These are phyloP conservation scores for Leccinum angustisporum DNA, from an alignment of 1,284 basidiomycete genomes.

Conservation along the genomic window DNA sequence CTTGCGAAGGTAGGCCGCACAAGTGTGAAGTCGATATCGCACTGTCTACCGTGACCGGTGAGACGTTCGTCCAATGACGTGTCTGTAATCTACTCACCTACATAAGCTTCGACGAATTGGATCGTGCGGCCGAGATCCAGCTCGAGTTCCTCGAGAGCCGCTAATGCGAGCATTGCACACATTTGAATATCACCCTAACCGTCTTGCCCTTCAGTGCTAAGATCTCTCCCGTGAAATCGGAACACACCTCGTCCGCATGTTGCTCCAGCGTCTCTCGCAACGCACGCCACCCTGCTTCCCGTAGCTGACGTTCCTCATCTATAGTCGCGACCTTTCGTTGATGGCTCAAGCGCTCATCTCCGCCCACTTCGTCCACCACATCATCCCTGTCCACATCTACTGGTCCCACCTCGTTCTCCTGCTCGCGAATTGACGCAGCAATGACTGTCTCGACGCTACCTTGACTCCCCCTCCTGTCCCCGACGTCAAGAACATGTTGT, in stretches of 20 bases:
- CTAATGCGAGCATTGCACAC: slow-evolving; percentile 65
- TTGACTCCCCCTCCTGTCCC: slow-evolving; percentile 48
- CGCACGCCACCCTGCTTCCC: slow-evolving; percentile 55
- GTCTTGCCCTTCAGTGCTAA: not conserved
- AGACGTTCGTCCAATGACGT: not conserved
- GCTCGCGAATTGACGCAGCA: slow-evolving; percentile 40
- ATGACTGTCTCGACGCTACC: slow-evolving; percentile 72
- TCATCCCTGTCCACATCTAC: slow-evolving; percentile 11
- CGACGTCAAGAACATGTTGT: not conserved
- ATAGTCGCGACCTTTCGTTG: slow-evolving; percentile 45
- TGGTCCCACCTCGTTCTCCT: slow-evolving; percentile 20
- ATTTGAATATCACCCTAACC: slow-evolving; percentile 72
- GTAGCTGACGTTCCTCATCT: slow-evolving; percentile 52
- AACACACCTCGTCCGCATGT: slow-evolving; percentile 59
- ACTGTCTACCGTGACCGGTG: slow-evolving; percentile 42
- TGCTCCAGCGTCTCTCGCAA: slow-evolving; percentile 56
- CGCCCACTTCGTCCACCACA: slow-evolving; percentile 17
- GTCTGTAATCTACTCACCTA: slow-evolving; percentile 45
- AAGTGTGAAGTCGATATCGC: slow-evolving; percentile 57
- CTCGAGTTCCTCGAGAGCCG: slow-evolving; percentile 56
- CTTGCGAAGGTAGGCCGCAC: slow-evolving; percentile 72
- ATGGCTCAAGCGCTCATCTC: slow-evolving; percentile 25
- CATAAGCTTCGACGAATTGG: slow-evolving; percentile 66
- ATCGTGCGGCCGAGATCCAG: slow-evolving; percentile 44
- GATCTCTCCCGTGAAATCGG: not conserved